A percentile compares a stretch with the other conserved stretches of the same genome.
These are phyloP conservation scores for Bifiguratus adelaidae DNA, from an alignment of 192 early-diverging fungal species.

Conservation along the genomic window DNA sequence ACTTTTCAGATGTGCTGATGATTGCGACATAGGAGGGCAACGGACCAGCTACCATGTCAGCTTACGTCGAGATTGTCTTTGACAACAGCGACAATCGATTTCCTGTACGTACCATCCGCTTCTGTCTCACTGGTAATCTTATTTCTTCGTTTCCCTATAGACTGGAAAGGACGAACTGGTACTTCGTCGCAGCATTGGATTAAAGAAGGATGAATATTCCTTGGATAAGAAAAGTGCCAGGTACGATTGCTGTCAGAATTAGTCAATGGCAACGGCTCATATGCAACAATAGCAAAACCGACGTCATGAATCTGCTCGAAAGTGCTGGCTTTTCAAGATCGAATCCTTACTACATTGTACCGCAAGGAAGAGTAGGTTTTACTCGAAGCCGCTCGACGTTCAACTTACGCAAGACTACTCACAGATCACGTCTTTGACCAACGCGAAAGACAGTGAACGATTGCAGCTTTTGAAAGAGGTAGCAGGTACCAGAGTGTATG, in stretches of 20 bases:
- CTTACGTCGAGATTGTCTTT: constrained; percentile 92
- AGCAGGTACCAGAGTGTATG: constrained; percentile 95
- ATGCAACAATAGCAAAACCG: constrained; percentile 53
- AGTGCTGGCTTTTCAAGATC: constrained; percentile 92
- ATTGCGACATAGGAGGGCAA: constrained; percentile 63
- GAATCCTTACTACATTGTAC: constrained; percentile 98
- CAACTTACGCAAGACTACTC: not conserved
- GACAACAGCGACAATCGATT: constrained; percentile 96
- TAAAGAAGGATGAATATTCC: constrained; percentile 98
- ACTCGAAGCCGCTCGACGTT: not conserved
- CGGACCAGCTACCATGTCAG: constrained; percentile 87
- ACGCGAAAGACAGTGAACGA: constrained; percentile 87
- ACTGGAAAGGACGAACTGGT: constrained; percentile 87
- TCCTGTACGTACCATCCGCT: constrained; percentile 42
- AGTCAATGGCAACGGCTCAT: not conserved
- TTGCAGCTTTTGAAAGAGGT: constrained; percentile 91
- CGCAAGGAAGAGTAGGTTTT: constrained; percentile 77
- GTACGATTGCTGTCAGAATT: constrained; percentile 23
- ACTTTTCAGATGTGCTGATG: not conserved
- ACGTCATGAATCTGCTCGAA: constrained; percentile 91
- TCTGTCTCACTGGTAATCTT: constrained; percentile 5
- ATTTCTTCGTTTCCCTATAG: constrained; percentile 19
- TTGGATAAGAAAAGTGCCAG: constrained; percentile 86
- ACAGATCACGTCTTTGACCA: constrained; percentile 85
- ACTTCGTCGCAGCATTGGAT: constrained; percentile 86